Percentiles rank a stretch among this genome's conserved stretches.
Evolutionary conservation across 1,284 basidiomycete genomes (phyloP).

Genomic region (Heliocybe sulcata): DNA sequence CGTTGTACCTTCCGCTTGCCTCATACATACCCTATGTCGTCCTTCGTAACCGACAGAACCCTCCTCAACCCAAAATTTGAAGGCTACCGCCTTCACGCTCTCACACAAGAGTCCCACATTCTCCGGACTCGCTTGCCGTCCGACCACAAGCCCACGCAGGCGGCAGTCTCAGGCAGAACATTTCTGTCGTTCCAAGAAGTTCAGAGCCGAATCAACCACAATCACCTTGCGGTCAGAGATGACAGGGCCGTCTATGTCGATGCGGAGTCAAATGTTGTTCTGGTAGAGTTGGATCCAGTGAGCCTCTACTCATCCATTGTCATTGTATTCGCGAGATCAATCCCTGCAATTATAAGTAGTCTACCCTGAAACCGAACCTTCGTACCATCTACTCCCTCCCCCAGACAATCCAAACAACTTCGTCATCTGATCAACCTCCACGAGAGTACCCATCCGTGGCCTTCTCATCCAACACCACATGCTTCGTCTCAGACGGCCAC

Average conservation of each 20-base stretch:
- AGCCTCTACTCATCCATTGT: conserved; percentile 3
- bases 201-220: conserved; percentile 77
- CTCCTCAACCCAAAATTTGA: conserved; percentile 82
- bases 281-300: conserved; percentile 53
- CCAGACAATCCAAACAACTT: conserved; percentile 29
- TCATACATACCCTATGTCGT: no score
- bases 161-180: conserved; percentile 47
- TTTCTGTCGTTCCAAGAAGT: conserved; percentile 76
- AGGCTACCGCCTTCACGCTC: conserved; percentile 67
- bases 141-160: conserved; percentile 47
- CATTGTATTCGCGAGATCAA: conserved; percentile 10
- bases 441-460: conserved; percentile 75
- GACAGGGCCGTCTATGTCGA: conserved; percentile 67
- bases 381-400: conserved; percentile 56
- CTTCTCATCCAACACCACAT: conserved; percentile 42
- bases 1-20: no score
- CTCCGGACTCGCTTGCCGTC: conserved; percentile 35
- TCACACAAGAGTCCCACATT: conserved; percentile 49
- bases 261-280: conserved; percentile 52
- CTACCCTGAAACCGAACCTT: conserved; percentile 45
- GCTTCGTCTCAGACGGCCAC: conserved; percentile 67
- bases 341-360: conserved; percentile 32
- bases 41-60: conserved; percentile 30
- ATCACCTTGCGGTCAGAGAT: conserved; percentile 62
- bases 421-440: conserved; percentile 28